These are phyloP conservation scores for Euphorbia schlechtendalii DNA, from an alignment of 441 rosid species.

Conservation along the genomic window DNA sequence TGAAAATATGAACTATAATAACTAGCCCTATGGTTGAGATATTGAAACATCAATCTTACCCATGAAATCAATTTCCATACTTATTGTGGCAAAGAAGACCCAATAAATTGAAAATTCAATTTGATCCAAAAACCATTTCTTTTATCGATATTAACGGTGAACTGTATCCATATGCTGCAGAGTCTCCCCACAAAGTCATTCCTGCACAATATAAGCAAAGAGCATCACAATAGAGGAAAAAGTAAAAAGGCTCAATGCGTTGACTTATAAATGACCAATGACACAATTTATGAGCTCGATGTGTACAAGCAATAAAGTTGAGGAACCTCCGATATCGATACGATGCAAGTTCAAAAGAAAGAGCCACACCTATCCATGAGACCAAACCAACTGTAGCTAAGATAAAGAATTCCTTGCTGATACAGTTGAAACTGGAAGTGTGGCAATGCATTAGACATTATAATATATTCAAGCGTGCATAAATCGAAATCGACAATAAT, in stretches of 20 bases:
- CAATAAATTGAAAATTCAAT: slow-evolving; percentile 7
- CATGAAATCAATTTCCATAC: neutral
- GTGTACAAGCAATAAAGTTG: neutral
- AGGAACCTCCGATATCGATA: neutral
- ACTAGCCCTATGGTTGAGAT: too few relatives aligned
- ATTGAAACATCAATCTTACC: neutral
- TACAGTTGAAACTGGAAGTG: slow-evolving; percentile 45
- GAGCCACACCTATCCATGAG: slow-evolving; percentile 63
- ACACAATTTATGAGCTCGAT: too few relatives aligned
- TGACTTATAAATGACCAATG: too few relatives aligned
- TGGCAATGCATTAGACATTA: neutral
- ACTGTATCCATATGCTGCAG: slow-evolving; percentile 48
- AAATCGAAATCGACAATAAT: neutral
- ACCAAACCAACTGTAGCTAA: slow-evolving; percentile 65
- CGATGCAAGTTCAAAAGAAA: neutral
- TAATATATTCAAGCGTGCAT: neutral
- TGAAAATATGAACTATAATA: neutral
- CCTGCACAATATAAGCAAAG: slow-evolving; percentile 34
- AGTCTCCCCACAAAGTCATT: slow-evolving; percentile 66
- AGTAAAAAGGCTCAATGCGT: neutral
- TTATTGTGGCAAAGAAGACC: too few relatives aligned
- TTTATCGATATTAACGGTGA: slow-evolving; percentile 61
- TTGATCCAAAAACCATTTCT: slow-evolving; percentile 49
- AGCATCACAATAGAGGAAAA: neutral
- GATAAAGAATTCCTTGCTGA: slow-evolving; percentile 54